Base-by-base conservation (phyloP, 2,329 filamentous ascomycete species). In the Amauroascus niger region DNA sequence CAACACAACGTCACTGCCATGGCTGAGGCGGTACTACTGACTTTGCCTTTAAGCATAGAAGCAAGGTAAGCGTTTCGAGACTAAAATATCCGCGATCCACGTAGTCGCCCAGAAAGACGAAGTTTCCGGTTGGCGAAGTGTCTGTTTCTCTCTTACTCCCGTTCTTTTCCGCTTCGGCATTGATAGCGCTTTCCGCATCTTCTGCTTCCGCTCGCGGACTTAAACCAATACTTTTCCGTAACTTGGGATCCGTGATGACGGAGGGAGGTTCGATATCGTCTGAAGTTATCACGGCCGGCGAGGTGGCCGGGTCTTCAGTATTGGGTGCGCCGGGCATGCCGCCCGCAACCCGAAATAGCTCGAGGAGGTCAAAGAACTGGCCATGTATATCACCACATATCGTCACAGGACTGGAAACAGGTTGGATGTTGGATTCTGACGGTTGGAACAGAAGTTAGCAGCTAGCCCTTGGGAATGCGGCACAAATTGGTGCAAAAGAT, bases 71-170 rank as follows among this genome's bases (percentile, higher is more conserved):
- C 6, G 93, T 97, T 79, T 98, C 93, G 62, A 98, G 89, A 26
- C 90, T 96, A 77, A 97, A 98, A 78, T 96, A 98, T 60, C 93
- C 93, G 77, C 93, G 84, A 72, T 98, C 93, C 66, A 98, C 93
- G 68, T 97, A 98, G 73, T 98, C 93, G 69, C 93, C 88, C 94
- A 61, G 35, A 53, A 33, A 30, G 43, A n/a, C 57, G 54, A 58
- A 48, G 22, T 55, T 57, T 22, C 56, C 56, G 32, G 49, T 52
- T 22, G 54, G 44, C 16, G 49, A 53, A 13, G 33, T 24, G 22
- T 50, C 32, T n/a, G 49, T 8, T 9, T 47, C 22, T 20, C 43
- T 47, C 18, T 14, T 30, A 7, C 11, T 8, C 11, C 32, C 35
- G 14, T 37, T 32, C 6, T 44, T 14, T 6, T 47, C 37, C 1